Conservation (phyloP, 1,284 basidiomycete species). For the Chiua sp. region DNA sequence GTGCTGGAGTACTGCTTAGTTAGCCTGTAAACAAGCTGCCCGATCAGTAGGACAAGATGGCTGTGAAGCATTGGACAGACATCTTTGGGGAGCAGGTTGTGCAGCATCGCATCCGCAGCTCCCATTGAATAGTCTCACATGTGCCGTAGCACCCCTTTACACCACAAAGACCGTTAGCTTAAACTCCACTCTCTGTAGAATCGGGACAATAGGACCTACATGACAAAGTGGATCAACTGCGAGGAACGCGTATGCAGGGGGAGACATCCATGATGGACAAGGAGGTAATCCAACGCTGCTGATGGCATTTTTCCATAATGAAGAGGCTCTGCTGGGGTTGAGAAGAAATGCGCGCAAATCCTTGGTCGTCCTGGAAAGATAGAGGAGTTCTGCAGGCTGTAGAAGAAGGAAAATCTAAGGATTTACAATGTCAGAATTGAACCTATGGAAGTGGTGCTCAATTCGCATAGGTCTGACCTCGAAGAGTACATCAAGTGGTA, state of each 20-base stretch:
- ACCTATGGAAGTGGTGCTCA: neutral
- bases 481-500: conserved; percentile 20
- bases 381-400: conserved; percentile 44
- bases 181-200: neutral
- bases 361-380: conserved; percentile 45
- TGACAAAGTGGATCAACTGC: conserved; percentile 45
- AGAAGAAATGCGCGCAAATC: conserved; percentile 43
- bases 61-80: conserved; percentile 4
- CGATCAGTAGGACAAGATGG: neutral
- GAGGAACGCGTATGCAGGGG: conserved; percentile 43
- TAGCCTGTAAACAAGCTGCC: conserved; percentile 11
- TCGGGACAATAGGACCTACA: conserved; percentile 30
- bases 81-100: conserved; percentile 32
- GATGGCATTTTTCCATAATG: conserved; percentile 41
- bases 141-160: conserved; percentile 38
- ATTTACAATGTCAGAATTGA: neutral
- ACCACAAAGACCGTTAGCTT: neutral
- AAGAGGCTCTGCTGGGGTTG: conserved; percentile 31
- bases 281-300: conserved; percentile 39
- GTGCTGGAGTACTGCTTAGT: neutral
- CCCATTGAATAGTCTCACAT: conserved; percentile 41
- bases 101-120: conserved; percentile 44
- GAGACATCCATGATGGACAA: conserved; percentile 44
- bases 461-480: conserved; percentile 15
- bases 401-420: conserved; percentile 41